Percentiles rank a stretch among this genome's conserved stretches.
Evolutionary conservation across 108 stramenopile genomes (phyloP).

Genomic region (Bacterosira constricta): DNA sequence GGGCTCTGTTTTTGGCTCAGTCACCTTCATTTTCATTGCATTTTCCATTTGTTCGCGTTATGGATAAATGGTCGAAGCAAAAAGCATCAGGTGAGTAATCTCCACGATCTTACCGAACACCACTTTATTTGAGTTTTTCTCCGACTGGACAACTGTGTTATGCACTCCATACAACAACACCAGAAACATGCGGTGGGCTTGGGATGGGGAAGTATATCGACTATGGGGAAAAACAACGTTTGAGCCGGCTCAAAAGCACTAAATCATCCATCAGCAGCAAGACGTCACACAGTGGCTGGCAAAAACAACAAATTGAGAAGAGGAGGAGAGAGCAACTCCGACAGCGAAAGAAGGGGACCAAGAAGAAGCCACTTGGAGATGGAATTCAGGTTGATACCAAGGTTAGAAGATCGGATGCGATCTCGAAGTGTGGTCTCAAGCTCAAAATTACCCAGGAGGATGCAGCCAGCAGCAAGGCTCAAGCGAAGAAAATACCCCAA

Average conservation of each 20-base stretch:
- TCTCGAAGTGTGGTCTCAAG: constrained; percentile 45
- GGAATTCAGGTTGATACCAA: constrained; percentile 42
- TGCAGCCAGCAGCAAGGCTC: not conserved
- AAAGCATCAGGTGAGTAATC: constrained; percentile 12
- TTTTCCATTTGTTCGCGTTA: too few species aligned
- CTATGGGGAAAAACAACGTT: constrained; percentile 28
- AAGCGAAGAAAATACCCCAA: not conserved
- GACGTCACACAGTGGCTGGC: constrained; percentile 43
- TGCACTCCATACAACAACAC: not conserved
- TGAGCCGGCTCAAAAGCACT: constrained; percentile 33
- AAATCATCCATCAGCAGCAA: constrained; percentile 20
- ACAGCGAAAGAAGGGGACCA: constrained; percentile 28
- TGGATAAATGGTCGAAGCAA: constrained; percentile 29
- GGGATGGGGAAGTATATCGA: constrained; percentile 50
- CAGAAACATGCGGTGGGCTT: constrained; percentile 30
- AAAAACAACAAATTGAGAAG: constrained; percentile 41
- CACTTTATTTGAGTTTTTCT: not conserved
- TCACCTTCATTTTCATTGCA: too few species aligned
- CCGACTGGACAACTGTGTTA: not conserved
- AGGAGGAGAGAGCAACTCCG: constrained; percentile 38
- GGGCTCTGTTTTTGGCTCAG: too few species aligned
- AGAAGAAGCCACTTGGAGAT: constrained; percentile 26
- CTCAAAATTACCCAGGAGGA: constrained; percentile 24
- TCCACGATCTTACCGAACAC: not conserved
- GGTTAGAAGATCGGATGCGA: constrained; percentile 14